phyloP scores from a whole-genome alignment of 768 basidiomycete species.

The Thelephora aurantiotincta region DNA sequence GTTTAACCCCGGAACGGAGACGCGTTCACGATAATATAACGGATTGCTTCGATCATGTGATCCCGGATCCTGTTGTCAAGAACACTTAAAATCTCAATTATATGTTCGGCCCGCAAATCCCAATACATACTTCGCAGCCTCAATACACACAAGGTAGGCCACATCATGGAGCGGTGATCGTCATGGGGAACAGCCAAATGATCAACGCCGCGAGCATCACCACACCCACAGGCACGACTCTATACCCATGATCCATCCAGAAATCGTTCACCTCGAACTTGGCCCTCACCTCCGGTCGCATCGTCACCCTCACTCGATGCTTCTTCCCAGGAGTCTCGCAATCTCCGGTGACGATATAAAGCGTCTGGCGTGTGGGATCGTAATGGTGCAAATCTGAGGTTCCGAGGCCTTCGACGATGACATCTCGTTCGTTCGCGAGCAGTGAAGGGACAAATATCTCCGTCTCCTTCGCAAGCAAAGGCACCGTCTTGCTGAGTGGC shows the following conservation, averaged over 20 bases:
- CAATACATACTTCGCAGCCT: too few species aligned
- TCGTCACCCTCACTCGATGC: conserved; percentile 37
- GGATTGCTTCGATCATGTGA: too few species aligned
- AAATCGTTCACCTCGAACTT: conserved; percentile 47
- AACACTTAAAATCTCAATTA: too few species aligned
- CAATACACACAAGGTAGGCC: too few species aligned
- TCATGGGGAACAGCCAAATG: too few species aligned
- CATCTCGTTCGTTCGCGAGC: conserved; percentile 38
- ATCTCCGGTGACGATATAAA: conserved; percentile 43
- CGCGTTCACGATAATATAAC: too few species aligned
- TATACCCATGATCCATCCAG: conserved; percentile 40
- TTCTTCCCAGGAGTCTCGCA: conserved; percentile 25
- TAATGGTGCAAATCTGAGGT: conserved; percentile 38
- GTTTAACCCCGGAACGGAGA: too few species aligned
- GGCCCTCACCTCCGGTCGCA: conserved; percentile 37
- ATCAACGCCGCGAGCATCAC: too few species aligned
- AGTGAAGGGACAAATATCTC: conserved; percentile 69
- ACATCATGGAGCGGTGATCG: too few species aligned
- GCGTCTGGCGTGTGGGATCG: conserved; percentile 56
- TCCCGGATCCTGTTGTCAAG: too few species aligned
- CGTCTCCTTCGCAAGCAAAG: conserved; percentile 46
- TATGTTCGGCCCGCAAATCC: too few species aligned
- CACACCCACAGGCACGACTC: too few species aligned
- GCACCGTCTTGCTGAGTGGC: conserved; percentile 24
- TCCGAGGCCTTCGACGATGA: conserved; percentile 44